Evolutionary conservation across 2,329 filamentous ascomycete genomes (phyloP).

Genomic region (Fusarium bactridioides): DNA sequence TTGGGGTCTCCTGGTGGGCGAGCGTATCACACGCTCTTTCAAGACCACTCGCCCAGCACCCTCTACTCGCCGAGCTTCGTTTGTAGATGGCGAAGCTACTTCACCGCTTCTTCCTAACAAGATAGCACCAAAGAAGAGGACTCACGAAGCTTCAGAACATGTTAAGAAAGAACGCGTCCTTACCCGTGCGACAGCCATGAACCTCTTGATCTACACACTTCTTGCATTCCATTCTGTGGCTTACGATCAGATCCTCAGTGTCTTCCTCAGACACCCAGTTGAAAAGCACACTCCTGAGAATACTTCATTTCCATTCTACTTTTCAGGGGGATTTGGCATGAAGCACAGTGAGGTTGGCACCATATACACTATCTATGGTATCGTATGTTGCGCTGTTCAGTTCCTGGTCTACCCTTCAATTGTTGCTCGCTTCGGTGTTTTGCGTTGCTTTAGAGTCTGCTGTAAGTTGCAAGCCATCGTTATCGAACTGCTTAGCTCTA

Average conservation of each 20-base stretch:
- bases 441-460: slow-evolving; percentile 75
- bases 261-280: slow-evolving; percentile 82
- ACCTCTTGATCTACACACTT: slow-evolving; percentile 80
- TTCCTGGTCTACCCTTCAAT: slow-evolving; percentile 85
- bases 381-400: slow-evolving; percentile 81
- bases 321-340: slow-evolving; percentile 81
- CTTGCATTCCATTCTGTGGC: slow-evolving; percentile 84
- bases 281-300: slow-evolving; percentile 65
- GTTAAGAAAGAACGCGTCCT: slow-evolving; percentile 70
- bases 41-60: slow-evolving; percentile 33
- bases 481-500: not conserved
- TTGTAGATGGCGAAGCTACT: slow-evolving; percentile 64
- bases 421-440: slow-evolving; percentile 75
- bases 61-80: slow-evolving; percentile 54
- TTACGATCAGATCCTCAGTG: slow-evolving; percentile 87
- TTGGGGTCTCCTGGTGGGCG: slow-evolving; percentile 77
- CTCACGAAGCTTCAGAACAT: slow-evolving; percentile 30
- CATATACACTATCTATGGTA: slow-evolving; percentile 84
- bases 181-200: slow-evolving; percentile 75
- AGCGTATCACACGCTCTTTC: slow-evolving; percentile 63
- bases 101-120: slow-evolving; percentile 60
- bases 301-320: slow-evolving; percentile 77
- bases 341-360: slow-evolving; percentile 79
- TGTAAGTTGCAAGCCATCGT: slow-evolving; percentile 45
- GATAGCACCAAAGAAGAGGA: slow-evolving; percentile 36